Evolutionary conservation across 495 filamentous ascomycete species (phyloP), one percentile per base, ranked within the genome.

Genomic region (Corynascus novoguineensis): DNA sequence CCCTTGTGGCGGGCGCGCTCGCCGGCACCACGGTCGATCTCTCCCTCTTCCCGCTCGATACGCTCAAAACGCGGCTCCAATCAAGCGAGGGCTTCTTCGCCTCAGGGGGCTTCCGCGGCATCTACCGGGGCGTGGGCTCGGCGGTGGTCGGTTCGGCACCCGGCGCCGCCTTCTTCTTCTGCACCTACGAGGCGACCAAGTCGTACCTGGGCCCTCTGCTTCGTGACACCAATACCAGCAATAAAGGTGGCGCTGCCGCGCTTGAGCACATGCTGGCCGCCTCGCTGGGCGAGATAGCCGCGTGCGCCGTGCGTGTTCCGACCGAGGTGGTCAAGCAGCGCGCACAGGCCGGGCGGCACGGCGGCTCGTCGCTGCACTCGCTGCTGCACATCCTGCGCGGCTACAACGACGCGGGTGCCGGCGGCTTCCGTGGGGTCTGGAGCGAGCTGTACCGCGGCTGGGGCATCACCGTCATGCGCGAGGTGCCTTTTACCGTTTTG

Each of bases 281-380:
- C 10, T 87, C 81, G 12, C 67, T 90, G 29, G 95, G 95, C 28
- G 93, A 98, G 74, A 78, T 97, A 21, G 90, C 93, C 9, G 93
- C 93, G 0, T 98, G 93, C 72, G 84, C 90, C 6, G 85, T 97
- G 4, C 77, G 93, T 28, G 95, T 98, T 22, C 93, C 93, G 7
- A 98, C 93, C 0, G 93, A 98, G 69, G 93, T 98, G 3, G 77
- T 97, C 60, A 98, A 98, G 80, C 95, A 97, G 78, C 81, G 93
- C 44, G 91, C 93, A 27, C 93, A 98, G 67, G 93, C 93, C 0
- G 79, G 82, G 9, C 85, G 93, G 68, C 78, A 83, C 69, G 72
- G 74, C 28, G 76, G 81, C 0, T 77, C 70, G 66, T 89, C 79
- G 55, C 71, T 73, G 65, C 75, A 60, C 44, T 85, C 89, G 5